A percentile compares a stretch with the other conserved stretches of the same genome.
Evolutionary conservation across 2,329 filamentous ascomycete genomes (phyloP).

Genomic region (Apiospora arundinis): DNA sequence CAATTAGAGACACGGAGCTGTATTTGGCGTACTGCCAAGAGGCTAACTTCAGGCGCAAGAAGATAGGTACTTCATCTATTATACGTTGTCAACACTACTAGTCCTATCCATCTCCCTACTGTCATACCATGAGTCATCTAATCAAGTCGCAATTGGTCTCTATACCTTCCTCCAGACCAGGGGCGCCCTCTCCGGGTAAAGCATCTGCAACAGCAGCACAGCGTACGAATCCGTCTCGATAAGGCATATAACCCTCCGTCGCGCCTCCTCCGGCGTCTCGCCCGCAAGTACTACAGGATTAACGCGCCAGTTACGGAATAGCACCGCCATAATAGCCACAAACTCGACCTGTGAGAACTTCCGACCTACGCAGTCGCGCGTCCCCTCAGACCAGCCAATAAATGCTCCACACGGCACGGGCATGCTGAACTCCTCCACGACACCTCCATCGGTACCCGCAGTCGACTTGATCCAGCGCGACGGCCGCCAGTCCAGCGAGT

Average conservation of each 20-base stretch:
- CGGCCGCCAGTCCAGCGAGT: conserved; percentile 34
- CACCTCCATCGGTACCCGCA: not conserved
- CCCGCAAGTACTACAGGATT: conserved; percentile 23
- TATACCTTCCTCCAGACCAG: conserved; percentile 26
- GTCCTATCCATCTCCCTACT: too few species aligned
- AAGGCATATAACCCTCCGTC: conserved; percentile 25
- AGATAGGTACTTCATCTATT: too few species aligned
- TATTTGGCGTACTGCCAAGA: too few species aligned
- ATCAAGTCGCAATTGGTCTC: too few species aligned
- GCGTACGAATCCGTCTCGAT: conserved; percentile 27
- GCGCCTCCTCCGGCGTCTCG: conserved; percentile 27
- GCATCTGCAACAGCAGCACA: conserved; percentile 32
- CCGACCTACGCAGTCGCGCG: conserved; percentile 37
- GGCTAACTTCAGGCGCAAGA: too few species aligned
- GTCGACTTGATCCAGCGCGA: conserved; percentile 33
- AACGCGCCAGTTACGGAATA: conserved; percentile 29
- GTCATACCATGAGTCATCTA: too few species aligned
- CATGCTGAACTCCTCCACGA: conserved; percentile 29
- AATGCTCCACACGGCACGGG: conserved; percentile 25
- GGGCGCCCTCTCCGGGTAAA: conserved; percentile 31
- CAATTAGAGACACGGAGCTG: too few species aligned
- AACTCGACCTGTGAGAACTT: conserved; percentile 44
- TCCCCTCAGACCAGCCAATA: conserved; percentile 39
- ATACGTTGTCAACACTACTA: too few species aligned
- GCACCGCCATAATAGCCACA: conserved; percentile 35